Conservation (phyloP, 768 basidiomycete species). For the Boletellus sp. region DNA sequence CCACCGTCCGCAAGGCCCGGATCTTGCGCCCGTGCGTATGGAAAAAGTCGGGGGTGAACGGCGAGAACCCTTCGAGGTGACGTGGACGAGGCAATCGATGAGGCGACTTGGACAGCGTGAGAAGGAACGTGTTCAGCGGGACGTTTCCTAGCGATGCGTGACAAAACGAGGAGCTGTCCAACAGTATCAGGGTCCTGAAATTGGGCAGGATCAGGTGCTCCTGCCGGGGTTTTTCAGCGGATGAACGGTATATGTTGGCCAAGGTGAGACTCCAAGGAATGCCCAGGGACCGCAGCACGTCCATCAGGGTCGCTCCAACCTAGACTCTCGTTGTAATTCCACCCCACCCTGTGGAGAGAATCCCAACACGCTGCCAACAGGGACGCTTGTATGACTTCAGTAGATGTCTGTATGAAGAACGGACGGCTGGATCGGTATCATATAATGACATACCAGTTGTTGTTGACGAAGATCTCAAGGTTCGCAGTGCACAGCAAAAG, state of each 20-base stretch:
- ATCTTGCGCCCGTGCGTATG: constrained; percentile 41
- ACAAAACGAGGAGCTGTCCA: constrained; percentile 31
- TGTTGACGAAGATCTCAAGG: constrained; percentile 41
- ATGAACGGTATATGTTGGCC: constrained; percentile 37
- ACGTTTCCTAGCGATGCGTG: constrained; percentile 32
- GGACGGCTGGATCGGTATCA: constrained; percentile 14
- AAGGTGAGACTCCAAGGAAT: constrained; percentile 41
- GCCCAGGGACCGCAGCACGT: constrained; percentile 32
- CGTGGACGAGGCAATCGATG: constrained; percentile 38
- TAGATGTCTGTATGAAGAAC: constrained; percentile 26
- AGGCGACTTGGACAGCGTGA: constrained; percentile 32
- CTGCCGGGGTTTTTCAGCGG: constrained; percentile 17
- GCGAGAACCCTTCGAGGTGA: constrained; percentile 42
- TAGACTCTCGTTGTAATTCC: constrained; percentile 44
- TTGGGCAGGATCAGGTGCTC: constrained; percentile 32
- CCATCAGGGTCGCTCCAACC: constrained; percentile 37
- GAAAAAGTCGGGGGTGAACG: constrained; percentile 41
- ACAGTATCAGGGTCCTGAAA: constrained; percentile 42
- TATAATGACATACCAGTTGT: constrained; percentile 32
- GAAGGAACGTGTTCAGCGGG: constrained; percentile 40
- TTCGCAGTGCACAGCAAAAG: constrained; percentile 42
- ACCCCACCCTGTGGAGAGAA: constrained; percentile 43
- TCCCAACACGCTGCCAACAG: constrained; percentile 28
- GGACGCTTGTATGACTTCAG: constrained; percentile 34
- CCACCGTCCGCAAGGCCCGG: constrained; percentile 36